Percentiles rank a stretch among this genome's conserved stretches.
Evolutionary conservation across 2,329 filamentous ascomycete genomes (phyloP).

Genomic region (Clonostachys chloroleuca): DNA sequence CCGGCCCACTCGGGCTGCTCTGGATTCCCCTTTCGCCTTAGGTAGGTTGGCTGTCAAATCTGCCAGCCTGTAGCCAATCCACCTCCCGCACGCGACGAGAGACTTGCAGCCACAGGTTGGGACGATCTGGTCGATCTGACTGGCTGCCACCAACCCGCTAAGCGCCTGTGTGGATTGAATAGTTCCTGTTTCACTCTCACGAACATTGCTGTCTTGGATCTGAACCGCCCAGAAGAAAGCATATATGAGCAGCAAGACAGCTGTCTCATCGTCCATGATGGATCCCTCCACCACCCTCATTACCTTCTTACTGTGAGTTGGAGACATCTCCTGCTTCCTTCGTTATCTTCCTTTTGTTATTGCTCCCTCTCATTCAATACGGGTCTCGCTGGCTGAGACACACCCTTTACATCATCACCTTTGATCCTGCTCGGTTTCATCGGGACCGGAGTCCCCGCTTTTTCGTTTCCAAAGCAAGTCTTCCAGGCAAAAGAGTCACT

Average conservation of each 20-base stretch:
- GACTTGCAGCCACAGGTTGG: too few species aligned
- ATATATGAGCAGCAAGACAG: too few species aligned
- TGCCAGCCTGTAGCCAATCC: too few species aligned
- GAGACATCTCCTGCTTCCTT: slow-evolving; percentile 12
- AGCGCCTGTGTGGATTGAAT: too few species aligned
- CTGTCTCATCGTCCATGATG: slow-evolving; percentile 26
- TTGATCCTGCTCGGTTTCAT: not conserved
- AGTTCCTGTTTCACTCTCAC: not conserved
- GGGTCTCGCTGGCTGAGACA: not conserved
- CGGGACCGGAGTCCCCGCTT: not conserved
- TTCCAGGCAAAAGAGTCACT: not conserved
- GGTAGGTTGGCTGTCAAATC: too few species aligned
- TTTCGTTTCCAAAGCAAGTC: not conserved
- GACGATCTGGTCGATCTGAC: too few species aligned
- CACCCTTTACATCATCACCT: not conserved
- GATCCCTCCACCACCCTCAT: slow-evolving; percentile 62
- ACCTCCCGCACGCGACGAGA: too few species aligned
- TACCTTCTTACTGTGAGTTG: slow-evolving; percentile 64
- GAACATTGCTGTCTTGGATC: not conserved
- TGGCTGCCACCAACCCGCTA: too few species aligned
- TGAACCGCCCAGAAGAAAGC: not conserved
- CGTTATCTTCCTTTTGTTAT: slow-evolving; percentile 12
- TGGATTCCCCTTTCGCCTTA: too few species aligned
- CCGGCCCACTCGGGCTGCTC: too few species aligned
- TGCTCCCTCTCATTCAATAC: slow-evolving; percentile 8